These are phyloP conservation scores for Gossypium davidsonii DNA, from an alignment of 441 rosid genomes.

Conservation along the genomic window DNA sequence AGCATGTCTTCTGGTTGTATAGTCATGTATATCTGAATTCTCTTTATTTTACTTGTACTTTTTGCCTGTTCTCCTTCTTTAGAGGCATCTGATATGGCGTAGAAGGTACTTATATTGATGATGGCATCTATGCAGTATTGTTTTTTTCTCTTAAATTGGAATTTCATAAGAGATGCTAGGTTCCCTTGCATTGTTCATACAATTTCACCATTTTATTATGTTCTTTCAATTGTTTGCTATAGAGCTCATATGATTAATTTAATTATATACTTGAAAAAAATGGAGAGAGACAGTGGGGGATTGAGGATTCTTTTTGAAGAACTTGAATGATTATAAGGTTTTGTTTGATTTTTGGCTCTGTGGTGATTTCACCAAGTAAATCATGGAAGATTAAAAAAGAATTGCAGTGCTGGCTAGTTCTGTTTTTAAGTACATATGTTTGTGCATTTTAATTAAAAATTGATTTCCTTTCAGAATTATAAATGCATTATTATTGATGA, in stretches of 20 bases:
- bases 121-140: not conserved
- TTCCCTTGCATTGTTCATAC: not conserved
- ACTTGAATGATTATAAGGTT: not conserved
- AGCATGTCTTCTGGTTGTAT: conserved; percentile 4
- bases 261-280: not conserved
- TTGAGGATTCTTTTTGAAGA: not conserved
- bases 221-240: not conserved
- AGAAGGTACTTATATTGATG: not conserved
- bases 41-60: not conserved
- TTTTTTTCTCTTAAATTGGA: not conserved
- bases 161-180: not conserved
- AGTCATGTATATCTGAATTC: not conserved
- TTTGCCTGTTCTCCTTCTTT: not conserved
- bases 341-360: not conserved
- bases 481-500: conserved; percentile 17
- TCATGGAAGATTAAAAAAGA: not conserved
- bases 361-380: not conserved
- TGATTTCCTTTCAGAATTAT: not conserved
- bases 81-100: not conserved
- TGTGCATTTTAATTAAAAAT: not conserved
- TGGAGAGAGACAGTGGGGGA: not conserved
- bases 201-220: not conserved
- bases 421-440: not conserved
- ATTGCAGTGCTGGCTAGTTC: not conserved
- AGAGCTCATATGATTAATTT: not conserved